Percentiles rank a stretch among this genome's conserved stretches.
phyloP scores from a whole-genome alignment of 106 monocot genomes.

The Iris macrosiphon region DNA sequence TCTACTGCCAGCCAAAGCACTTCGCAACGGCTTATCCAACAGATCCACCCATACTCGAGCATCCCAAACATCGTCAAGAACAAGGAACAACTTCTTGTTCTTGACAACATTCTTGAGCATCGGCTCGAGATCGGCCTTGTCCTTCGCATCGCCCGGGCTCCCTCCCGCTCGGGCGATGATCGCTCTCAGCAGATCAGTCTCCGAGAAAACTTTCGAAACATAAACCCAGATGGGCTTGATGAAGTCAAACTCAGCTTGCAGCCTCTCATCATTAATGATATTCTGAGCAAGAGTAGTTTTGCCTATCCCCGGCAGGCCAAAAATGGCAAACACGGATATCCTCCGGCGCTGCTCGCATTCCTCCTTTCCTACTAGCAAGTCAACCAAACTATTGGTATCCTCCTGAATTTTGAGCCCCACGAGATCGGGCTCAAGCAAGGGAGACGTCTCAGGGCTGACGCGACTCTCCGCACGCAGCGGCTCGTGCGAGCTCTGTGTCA shows the following conservation, averaged over 20 bases:
- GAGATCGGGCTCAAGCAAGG: conserved; percentile 8
- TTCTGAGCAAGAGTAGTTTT: conserved; percentile 46
- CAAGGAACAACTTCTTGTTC: conserved; percentile 30
- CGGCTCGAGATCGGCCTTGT: conserved; percentile 5
- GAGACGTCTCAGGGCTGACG: conserved; percentile 3
- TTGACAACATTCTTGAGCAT: conserved; percentile 5
- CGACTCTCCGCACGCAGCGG: neutral
- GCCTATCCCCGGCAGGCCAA: conserved; percentile 38
- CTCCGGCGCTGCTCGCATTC: too few relatives aligned
- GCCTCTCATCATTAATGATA: conserved; percentile 12
- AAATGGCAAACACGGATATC: conserved; percentile 11
- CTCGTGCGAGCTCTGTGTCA: neutral
- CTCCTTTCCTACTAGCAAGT: neutral
- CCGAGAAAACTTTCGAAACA: conserved; percentile 22
- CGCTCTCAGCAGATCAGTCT: conserved; percentile 7
- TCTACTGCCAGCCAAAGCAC: conserved; percentile 8
- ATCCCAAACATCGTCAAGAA: conserved; percentile 49
- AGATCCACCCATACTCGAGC: conserved; percentile 32
- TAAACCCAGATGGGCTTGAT: conserved; percentile 25
- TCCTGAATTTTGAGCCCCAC: conserved; percentile 12
- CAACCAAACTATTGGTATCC: conserved; percentile 5
- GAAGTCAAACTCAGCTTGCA: conserved; percentile 15
- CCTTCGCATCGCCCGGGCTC: neutral
- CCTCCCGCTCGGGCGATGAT: conserved; percentile 9
- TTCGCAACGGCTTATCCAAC: conserved; percentile 18